Conservation (phyloP, 2,329 filamentous ascomycete genomes). For the Paracoccidioides brasiliensis region DNA sequence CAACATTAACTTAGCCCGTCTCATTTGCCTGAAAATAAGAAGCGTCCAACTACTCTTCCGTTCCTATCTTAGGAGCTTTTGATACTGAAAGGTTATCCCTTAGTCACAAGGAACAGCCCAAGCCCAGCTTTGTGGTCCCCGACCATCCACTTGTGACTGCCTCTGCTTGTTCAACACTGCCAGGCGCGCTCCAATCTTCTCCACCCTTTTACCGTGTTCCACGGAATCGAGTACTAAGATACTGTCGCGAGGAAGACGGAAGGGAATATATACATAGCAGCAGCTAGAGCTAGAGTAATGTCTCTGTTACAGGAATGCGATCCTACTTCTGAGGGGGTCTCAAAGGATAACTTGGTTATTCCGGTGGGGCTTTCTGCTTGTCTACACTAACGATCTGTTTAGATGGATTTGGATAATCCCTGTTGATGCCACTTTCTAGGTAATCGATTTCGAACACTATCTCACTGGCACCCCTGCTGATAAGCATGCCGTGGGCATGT, state of each 20-base stretch:
- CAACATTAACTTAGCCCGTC: no score
- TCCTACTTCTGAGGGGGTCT: conserved; percentile 23
- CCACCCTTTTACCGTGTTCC: not conserved
- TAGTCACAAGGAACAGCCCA: not conserved
- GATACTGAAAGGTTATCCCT: not conserved
- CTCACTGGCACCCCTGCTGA: conserved; percentile 48
- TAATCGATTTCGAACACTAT: conserved; percentile 68
- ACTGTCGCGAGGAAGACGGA: no score
- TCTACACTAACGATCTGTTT: not conserved
- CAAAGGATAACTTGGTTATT: conserved; percentile 33
- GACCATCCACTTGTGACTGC: no score
- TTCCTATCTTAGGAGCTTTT: not conserved
- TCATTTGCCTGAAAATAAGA: no score
- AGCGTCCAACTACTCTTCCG: not conserved
- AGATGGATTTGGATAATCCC: not conserved
- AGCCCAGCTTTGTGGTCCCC: not conserved
- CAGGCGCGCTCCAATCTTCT: not conserved
- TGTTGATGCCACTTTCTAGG: conserved; percentile 31
- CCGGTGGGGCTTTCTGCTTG: conserved; percentile 19
- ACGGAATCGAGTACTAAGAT: no score
- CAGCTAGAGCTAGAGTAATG: not conserved
- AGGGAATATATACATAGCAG: not conserved
- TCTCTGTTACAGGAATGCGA: conserved; percentile 11
- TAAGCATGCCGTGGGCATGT: conserved; percentile 52
- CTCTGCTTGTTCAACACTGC: not conserved